These are phyloP conservation scores for Leptographium radiaticola DNA, from an alignment of 2,329 filamentous ascomycete genomes.

Conservation along the genomic window DNA sequence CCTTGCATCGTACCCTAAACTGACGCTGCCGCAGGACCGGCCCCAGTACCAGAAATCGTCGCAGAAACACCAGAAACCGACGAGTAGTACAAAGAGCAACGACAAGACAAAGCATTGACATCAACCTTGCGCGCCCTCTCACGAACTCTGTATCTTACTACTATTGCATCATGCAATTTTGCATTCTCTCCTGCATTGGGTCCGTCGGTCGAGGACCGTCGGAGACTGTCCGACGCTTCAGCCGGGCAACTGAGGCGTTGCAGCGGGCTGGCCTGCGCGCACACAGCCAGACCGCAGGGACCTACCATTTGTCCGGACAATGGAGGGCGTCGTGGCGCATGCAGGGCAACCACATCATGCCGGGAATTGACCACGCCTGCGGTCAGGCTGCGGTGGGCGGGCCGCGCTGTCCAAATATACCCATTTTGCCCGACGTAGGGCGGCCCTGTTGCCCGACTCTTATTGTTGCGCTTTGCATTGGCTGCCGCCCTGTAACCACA, in stretches of 20 bases:
- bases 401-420: background rate
- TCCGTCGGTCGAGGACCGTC: too few species aligned
- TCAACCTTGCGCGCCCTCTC: too few species aligned
- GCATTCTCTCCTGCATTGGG: too few species aligned
- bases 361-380: background rate
- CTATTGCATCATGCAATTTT: too few species aligned
- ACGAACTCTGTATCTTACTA: too few species aligned
- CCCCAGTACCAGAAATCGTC: conserved; percentile 9
- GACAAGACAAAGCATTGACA: conserved; percentile 5
- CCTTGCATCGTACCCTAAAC: background rate
- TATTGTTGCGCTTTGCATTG: background rate
- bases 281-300: background rate
- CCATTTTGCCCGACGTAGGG: background rate
- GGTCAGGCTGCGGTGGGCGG: background rate
- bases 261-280: background rate
- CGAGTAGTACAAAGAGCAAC: conserved; percentile 2
- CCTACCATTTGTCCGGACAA: background rate
- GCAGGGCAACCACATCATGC: background rate
- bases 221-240: background rate
- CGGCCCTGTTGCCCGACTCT: background rate
- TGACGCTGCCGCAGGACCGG: conserved; percentile 3
- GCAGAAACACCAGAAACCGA: conserved; percentile 10
- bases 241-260: background rate
- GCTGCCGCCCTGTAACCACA: background rate
- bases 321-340: background rate